Conservation (phyloP, 352 stramenopile genomes). For the Phytophthora capsici region DNA sequence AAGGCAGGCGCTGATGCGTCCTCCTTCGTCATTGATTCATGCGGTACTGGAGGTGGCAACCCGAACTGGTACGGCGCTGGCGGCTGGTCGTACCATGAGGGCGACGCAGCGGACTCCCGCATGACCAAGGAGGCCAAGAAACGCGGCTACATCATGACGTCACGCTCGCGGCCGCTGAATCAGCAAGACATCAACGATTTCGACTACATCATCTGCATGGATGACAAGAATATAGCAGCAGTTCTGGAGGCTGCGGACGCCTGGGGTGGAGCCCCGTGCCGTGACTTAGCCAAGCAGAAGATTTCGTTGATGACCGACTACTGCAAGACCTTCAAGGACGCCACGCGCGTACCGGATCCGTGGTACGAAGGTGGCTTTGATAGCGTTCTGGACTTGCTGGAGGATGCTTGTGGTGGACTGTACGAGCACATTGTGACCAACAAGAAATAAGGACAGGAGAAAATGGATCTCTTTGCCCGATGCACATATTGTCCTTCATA, state of each 20-base stretch:
- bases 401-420: slow-evolving; percentile 86
- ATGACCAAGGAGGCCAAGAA: slow-evolving; percentile 90
- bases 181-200: slow-evolving; percentile 78
- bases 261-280: slow-evolving; percentile 75
- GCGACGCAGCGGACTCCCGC: slow-evolving; percentile 77
- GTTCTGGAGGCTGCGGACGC: slow-evolving; percentile 82
- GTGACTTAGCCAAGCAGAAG: slow-evolving; percentile 62
- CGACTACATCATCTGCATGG: slow-evolving; percentile 92
- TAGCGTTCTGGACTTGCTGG: slow-evolving; percentile 87
- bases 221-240: slow-evolving; percentile 82
- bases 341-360: slow-evolving; percentile 75
- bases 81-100: slow-evolving; percentile 89
- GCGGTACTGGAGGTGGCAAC: slow-evolving; percentile 86
- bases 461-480: slow-evolving; percentile 9
- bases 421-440: slow-evolving; percentile 57
- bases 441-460: slow-evolving; percentile 8
- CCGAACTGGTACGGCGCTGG: slow-evolving; percentile 77
- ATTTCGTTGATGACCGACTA: slow-evolving; percentile 87
- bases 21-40: slow-evolving; percentile 80
- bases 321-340: slow-evolving; percentile 70
- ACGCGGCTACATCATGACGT: slow-evolving; percentile 84
- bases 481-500: background rate
- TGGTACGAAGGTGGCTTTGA: slow-evolving; percentile 93
- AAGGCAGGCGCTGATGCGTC: slow-evolving; percentile 25
- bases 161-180: slow-evolving; percentile 76